Conservation (phyloP, 2,329 filamentous ascomycete species). For the Colletotrichum somersetense region DNA sequence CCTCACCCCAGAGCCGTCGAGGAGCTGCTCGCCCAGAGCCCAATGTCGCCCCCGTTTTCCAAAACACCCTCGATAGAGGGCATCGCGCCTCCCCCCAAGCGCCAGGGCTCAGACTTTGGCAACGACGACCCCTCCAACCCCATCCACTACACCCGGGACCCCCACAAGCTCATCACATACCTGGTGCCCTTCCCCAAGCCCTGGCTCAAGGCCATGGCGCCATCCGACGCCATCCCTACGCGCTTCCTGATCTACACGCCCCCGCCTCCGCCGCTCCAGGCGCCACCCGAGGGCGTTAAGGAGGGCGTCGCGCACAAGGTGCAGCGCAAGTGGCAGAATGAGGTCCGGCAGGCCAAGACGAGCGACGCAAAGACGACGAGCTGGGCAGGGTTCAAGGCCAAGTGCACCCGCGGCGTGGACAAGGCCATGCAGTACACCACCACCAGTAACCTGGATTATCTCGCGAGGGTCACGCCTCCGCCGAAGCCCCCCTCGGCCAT, state of each 20-base stretch:
- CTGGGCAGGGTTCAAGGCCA: slow-evolving; percentile 38
- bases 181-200: slow-evolving; percentile 39
- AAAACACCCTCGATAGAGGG: slow-evolving; percentile 34
- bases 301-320: slow-evolving; percentile 37
- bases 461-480: slow-evolving; percentile 32
- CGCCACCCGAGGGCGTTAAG: slow-evolving; percentile 37
- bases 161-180: slow-evolving; percentile 39
- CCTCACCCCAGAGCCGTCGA: slow-evolving; percentile 32
- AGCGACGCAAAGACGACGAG: slow-evolving; percentile 38
- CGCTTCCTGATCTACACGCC: slow-evolving; percentile 37
- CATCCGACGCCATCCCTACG: slow-evolving; percentile 23
- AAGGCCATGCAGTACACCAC: slow-evolving; percentile 40
- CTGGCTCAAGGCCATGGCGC: slow-evolving; percentile 26
- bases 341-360: slow-evolving; percentile 35
- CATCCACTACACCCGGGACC: slow-evolving; percentile 34
- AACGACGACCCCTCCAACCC: slow-evolving; percentile 37
- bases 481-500: slow-evolving; percentile 17
- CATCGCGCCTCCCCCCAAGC: slow-evolving; percentile 29
- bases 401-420: slow-evolving; percentile 33
- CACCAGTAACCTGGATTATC: slow-evolving; percentile 36
- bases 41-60: slow-evolving; percentile 27
- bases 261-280: slow-evolving; percentile 35
- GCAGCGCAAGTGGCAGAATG: slow-evolving; percentile 39
- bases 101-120: slow-evolving; percentile 33
- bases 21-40: slow-evolving; percentile 25